A percentile compares a stretch with the other conserved stretches of the same genome.
phyloP scores from a whole-genome alignment of 805 yeast genomes.

The Saccharomycopsis selenospora region DNA sequence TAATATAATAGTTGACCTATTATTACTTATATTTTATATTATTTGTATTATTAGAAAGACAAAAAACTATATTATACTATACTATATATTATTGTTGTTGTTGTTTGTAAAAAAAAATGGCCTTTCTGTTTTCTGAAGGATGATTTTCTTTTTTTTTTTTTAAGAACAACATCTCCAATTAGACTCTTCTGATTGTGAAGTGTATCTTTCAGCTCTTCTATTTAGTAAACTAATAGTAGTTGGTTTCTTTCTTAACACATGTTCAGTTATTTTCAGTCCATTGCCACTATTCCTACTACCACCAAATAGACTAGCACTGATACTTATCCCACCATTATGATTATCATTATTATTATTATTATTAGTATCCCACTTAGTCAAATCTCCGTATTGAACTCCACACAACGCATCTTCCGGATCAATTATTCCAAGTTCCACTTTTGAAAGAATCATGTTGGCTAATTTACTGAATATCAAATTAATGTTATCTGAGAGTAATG shows the following conservation, averaged over 20 bases:
- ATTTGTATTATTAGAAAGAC: too few relatives aligned
- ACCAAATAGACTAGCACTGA: neutral
- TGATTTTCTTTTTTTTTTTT: too few relatives aligned
- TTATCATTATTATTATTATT: constrained; percentile 13
- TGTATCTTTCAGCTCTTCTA: constrained; percentile 7
- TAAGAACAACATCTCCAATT: too few relatives aligned
- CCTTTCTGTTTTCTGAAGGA: too few relatives aligned
- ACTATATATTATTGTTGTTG: too few relatives aligned
- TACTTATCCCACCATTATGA: constrained; percentile 16
- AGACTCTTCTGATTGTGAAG: neutral
- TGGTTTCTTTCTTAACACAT: constrained; percentile 9
- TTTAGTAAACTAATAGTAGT: constrained; percentile 17
- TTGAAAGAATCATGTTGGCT: constrained; percentile 36
- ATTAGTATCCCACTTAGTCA: constrained; percentile 33
- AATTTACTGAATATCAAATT: constrained; percentile 34
- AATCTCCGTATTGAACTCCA: constrained; percentile 48
- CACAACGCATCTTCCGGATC: constrained; percentile 40
- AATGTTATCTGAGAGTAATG: constrained; percentile 36
- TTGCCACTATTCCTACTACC: constrained; percentile 20
- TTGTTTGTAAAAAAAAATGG: too few relatives aligned
- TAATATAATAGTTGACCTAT: too few relatives aligned
- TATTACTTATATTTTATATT: too few relatives aligned
- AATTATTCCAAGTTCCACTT: constrained; percentile 40
- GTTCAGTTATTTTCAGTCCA: neutral
- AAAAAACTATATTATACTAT: too few relatives aligned